Evolutionary conservation across 805 yeast genomes (phyloP).

Genomic region (Lipomyces spencermartinsiae): DNA sequence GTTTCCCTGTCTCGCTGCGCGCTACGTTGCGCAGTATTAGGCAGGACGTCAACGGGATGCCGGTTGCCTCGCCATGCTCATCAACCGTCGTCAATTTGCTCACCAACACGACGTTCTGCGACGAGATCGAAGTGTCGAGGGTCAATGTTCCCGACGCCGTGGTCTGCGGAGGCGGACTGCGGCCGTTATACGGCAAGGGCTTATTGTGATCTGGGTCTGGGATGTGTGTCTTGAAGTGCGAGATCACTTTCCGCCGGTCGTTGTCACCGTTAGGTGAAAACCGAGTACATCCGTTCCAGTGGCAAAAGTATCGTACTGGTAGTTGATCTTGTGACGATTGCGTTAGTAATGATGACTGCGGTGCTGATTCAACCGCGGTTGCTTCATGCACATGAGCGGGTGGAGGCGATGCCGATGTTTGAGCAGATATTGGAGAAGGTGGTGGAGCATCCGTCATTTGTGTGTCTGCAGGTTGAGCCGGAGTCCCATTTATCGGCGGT

Average conservation of each 20-base stretch:
- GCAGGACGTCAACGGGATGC: conserved; percentile 45
- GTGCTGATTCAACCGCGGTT: background rate
- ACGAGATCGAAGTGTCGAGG: conserved; percentile 6
- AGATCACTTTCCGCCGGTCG: conserved; percentile 31
- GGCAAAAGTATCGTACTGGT: background rate
- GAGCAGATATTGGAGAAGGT: background rate
- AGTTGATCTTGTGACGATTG: background rate
- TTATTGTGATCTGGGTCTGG: conserved; percentile 35
- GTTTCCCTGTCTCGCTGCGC: conserved; percentile 41
- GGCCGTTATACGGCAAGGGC: conserved; percentile 21
- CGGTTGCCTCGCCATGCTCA: conserved; percentile 42
- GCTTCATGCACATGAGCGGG: background rate
- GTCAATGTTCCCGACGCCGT: background rate
- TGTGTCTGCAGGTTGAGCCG: background rate
- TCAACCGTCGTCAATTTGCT: conserved; percentile 38
- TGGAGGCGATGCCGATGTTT: background rate
- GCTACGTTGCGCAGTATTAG: conserved; percentile 49
- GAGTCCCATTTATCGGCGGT: background rate
- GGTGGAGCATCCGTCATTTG: background rate
- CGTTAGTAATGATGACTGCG: background rate
- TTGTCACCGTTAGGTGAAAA: conserved; percentile 33
- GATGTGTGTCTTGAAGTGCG: conserved; percentile 39
- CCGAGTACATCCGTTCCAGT: conserved; percentile 33
- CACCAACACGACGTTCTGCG: conserved; percentile 18
- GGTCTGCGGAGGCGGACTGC: conserved; percentile 2